Base-by-base conservation (phyloP, 768 basidiomycete genomes). In the Tricholoma terreum region DNA sequence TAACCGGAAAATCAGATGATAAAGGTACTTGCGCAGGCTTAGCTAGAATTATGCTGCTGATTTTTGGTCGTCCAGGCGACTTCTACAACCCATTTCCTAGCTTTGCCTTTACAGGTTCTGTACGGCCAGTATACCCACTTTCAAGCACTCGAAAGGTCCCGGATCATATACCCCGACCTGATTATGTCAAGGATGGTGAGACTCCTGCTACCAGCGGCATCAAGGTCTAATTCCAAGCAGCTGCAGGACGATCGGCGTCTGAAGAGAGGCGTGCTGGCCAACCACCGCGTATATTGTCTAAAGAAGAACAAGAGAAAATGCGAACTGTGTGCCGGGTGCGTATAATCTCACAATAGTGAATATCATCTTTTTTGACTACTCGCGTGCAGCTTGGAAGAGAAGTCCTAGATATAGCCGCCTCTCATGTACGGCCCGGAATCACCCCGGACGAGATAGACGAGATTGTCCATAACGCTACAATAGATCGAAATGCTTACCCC, bases 361-460 rank as follows among this genome's bases (percentile, higher is more conserved):
- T 9, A 34, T 27, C 34, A 0, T 2, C 24, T 6, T 3, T n/a
- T 34, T 50, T 54, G 54, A 21, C 46, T 64, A 17, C 34, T 30
- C 27, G 49, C 54, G 53, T 49, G 22, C 59, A 98, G 97, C 79
- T 97, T 61, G 84, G 82, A 4, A 79, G 97, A 50, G 93, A 99
- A 75, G 87, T 99, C n/a, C 81, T 99, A 19, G 95, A 98, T 70
- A 79, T 92, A 56, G 89, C 92, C 15, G 96, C 95, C 1, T 84
- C 94, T 0, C 83, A 86, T 66, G 77, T 98, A 59, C 79, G 82
- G 42, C 92, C 94, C n/a, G 97, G 96, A 34, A 83, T 97, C 36
- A 97, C 96, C 10, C 98, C 97, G 1, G 94, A 98, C 67, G 92
- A 94, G 68, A 80, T 99, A 24, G 97, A 99, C 73, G 85, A 84